Base-by-base conservation (phyloP, 164 flowering plant genomes). In the Sextonia rubra region DNA sequence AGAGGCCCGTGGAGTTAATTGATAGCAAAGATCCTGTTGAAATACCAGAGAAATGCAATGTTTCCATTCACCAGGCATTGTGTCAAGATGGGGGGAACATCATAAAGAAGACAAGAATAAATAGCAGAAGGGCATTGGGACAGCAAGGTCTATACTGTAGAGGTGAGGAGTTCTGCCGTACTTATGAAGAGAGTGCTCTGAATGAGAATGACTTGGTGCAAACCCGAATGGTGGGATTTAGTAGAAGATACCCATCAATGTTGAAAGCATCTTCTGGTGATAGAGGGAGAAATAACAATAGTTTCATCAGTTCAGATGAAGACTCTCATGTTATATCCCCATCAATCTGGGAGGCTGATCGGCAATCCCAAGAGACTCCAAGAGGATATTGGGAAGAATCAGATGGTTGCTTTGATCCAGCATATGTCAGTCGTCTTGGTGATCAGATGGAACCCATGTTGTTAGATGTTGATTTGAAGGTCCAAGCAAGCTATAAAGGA, bases 381-480 rank as follows among this genome's bases (percentile, higher is more conserved):
- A 83, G 71, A 76, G 83, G 90, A 66, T 85, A 81, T 75, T 84
- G 87, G 90, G 88, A 81, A 26, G 81, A 83, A 22, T 69, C 78
- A 60, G 80, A 60, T 17, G 83, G 82, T 56, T 79, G 71, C 69
- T 82, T 79, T 68, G 81, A 82, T 71, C 88, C 86, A 62, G 22
- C 74, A n/a, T 83, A 72, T 73, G 74, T 23, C 74, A 82, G 81
- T 55, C 83, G 69, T 61, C 68, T 75, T 76, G 87, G 85, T 26
- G 82, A 78, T 63, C 70, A 79, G 72, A 68, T 76, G 66, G 78
- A 83, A 77, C 64, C 83, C 68, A 74, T 80, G 82, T 71, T 93
- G 79, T 56, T 93, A 17, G 90, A 95, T 66, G 99, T 93, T 60
- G 92, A 90, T 76, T 68, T 95, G 78, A 84, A 80, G 79, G 98